phyloP scores from a whole-genome alignment of 108 stramenopile genomes.

The Phaeodactylum tricornutum region DNA sequence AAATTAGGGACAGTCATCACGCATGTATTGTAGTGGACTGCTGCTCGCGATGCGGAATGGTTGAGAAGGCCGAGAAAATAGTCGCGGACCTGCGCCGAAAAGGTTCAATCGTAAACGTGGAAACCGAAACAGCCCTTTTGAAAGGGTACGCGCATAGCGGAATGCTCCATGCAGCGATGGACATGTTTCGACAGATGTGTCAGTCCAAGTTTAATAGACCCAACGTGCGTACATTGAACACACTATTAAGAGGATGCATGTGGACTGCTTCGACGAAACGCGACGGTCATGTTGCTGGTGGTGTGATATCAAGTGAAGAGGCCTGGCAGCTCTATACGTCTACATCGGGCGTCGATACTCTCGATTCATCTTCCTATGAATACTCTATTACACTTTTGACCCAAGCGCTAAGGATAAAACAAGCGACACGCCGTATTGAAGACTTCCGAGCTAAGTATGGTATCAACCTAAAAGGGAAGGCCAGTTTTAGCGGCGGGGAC shows the following conservation, averaged over 20 bases:
- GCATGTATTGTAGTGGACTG: conserved; percentile 75
- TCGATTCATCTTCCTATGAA: conserved; percentile 80
- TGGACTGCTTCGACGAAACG: conserved; percentile 58
- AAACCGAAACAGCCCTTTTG: conserved; percentile 67
- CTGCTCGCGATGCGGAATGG: conserved; percentile 65
- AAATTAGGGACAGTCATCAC: conserved; percentile 66
- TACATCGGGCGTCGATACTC: neutral
- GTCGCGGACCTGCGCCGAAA: conserved; percentile 5
- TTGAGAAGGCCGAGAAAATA: conserved; percentile 32
- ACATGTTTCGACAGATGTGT: conserved; percentile 43
- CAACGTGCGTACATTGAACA: conserved; percentile 76
- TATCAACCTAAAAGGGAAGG: conserved; percentile 10
- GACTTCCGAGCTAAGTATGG: conserved; percentile 37
- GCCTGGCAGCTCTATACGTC: conserved; percentile 39
- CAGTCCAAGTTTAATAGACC: conserved; percentile 21
- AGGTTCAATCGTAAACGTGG: conserved; percentile 17
- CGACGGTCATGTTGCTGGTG: conserved; percentile 39
- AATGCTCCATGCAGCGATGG: conserved; percentile 44
- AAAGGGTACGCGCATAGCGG: conserved; percentile 76
- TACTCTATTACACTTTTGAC: conserved; percentile 61
- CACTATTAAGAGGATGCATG: conserved; percentile 69
- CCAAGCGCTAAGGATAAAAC: conserved; percentile 49
- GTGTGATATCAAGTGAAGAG: conserved; percentile 56
- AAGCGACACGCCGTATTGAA: conserved; percentile 35
- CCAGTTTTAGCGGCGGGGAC: conserved; percentile 8